These are phyloP conservation scores for Wickerhamiella hasegawae DNA, from an alignment of 805 yeast genomes.

Conservation along the genomic window DNA sequence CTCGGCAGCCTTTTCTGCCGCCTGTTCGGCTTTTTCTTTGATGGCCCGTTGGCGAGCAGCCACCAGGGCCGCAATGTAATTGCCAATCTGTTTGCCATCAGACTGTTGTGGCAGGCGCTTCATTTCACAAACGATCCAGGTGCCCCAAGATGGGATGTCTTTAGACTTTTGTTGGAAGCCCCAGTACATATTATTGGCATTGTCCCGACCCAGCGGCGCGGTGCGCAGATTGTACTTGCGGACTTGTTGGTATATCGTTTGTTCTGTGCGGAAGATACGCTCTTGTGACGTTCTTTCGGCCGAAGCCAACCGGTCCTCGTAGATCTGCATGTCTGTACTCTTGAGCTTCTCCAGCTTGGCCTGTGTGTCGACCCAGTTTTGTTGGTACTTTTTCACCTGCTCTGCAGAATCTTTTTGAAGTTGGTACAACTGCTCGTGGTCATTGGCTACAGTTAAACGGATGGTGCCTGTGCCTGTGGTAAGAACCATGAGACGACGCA, in stretches of 20 bases:
- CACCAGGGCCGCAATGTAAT: background rate
- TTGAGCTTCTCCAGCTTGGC: conserved; percentile 13
- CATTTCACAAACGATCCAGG: conserved; percentile 20
- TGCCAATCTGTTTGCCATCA: conserved; percentile 7
- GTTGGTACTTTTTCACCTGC: conserved; percentile 15
- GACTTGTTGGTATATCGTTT: conserved; percentile 14
- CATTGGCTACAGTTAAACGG: conserved; percentile 20
- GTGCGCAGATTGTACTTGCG: conserved; percentile 21
- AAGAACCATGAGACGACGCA: conserved; percentile 17
- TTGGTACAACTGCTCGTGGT: conserved; percentile 17
- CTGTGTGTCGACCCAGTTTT: conserved; percentile 13
- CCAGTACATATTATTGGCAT: conserved; percentile 23
- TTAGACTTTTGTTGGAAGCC: conserved; percentile 21
- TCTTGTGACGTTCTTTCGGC: conserved; percentile 15
- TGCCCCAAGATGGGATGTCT: conserved; percentile 20
- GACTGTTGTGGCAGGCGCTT: conserved; percentile 6
- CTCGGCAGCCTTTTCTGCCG: background rate
- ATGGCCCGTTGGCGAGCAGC: background rate
- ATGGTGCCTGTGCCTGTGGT: conserved; percentile 22
- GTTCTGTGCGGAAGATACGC: conserved; percentile 17
- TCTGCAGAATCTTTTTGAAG: conserved; percentile 16
- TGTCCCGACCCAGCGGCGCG: conserved; percentile 21
- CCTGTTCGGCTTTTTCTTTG: background rate
- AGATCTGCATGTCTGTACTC: conserved; percentile 13
- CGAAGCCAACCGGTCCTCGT: conserved; percentile 15